Conservation (phyloP, 2,329 filamentous ascomycete genomes). For the Fusarium solani-melongenae region DNA sequence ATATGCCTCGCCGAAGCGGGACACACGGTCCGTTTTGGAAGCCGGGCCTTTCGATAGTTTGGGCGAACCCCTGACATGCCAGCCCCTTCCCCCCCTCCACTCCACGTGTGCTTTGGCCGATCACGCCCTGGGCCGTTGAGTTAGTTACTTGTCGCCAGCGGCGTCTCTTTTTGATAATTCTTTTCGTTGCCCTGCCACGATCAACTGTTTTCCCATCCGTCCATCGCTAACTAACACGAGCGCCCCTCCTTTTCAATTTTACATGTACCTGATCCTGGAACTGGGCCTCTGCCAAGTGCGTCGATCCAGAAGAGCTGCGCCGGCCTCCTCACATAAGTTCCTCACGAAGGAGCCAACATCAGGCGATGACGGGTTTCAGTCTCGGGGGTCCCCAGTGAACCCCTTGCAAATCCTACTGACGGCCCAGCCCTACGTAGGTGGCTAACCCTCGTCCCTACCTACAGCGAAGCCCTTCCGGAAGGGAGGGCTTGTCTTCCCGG, state of each 20-base stretch:
- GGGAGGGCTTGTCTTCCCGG: background rate
- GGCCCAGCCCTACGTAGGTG: background rate
- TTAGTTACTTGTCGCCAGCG: slow-evolving; percentile 3
- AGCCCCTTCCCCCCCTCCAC: background rate
- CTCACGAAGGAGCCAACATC: slow-evolving; percentile 8
- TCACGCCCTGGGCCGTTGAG: background rate
- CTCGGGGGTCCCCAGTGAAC: background rate
- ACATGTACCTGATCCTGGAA: background rate
- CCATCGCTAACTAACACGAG: background rate
- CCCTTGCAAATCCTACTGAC: background rate
- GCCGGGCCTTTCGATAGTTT: slow-evolving; percentile 5
- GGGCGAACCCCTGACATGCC: background rate
- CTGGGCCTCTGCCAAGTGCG: slow-evolving; percentile 1
- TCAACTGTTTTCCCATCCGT: background rate
- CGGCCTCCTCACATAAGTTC: slow-evolving; percentile 5
- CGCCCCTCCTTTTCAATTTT: background rate
- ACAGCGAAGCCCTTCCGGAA: background rate
- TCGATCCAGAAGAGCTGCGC: slow-evolving; percentile 1
- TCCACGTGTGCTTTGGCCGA: background rate
- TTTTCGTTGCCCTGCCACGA: background rate
- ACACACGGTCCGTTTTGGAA: slow-evolving; percentile 18
- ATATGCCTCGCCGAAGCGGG: slow-evolving; percentile 13
- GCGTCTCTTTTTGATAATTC: slow-evolving; percentile 13
- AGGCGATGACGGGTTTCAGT: slow-evolving; percentile 17
- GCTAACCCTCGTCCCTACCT: background rate